Percentiles rank a stretch among this genome's conserved stretches.
Conservation (phyloP, 495 filamentous ascomycete species). For the Tricharina praecox region DNA sequence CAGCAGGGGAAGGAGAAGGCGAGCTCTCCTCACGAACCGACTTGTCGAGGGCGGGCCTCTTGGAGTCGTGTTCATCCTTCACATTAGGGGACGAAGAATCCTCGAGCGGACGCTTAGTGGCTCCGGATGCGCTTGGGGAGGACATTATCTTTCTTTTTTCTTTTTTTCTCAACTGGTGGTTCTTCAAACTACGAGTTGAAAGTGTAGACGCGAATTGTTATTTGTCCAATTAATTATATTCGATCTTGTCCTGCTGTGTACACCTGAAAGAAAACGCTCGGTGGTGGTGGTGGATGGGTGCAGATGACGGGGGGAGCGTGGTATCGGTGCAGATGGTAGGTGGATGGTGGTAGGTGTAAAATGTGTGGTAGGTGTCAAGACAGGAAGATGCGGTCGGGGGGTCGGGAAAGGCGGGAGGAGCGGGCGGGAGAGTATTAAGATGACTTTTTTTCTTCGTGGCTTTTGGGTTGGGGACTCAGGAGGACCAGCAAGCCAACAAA, state of each 20-base stretch:
- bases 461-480: too few species aligned
- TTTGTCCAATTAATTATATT: constrained; percentile 28
- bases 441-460: background rate
- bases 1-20: constrained; percentile 26
- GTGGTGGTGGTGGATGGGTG: constrained; percentile 13
- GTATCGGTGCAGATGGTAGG: background rate
- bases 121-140: constrained; percentile 39
- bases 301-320: constrained; percentile 10
- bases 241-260: constrained; percentile 26
- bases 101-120: constrained; percentile 86
- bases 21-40: constrained; percentile 30
- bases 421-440: constrained; percentile 15
- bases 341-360: background rate
- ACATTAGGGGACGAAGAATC: constrained; percentile 89
- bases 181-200: constrained; percentile 21
- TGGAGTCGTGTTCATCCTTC: constrained; percentile 83
- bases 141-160: constrained; percentile 25
- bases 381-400: constrained; percentile 4
- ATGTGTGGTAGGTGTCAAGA: background rate
- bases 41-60: constrained; percentile 90
- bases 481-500: too few species aligned
- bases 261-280: constrained; percentile 27
- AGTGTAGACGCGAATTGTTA: constrained; percentile 27
- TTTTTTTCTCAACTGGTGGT: constrained; percentile 27
- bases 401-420: constrained; percentile 15